A percentile compares a stretch with the other conserved stretches of the same genome.
Conservation (phyloP, 2,329 filamentous ascomycete genomes). For the Monosporascus sp. region DNA sequence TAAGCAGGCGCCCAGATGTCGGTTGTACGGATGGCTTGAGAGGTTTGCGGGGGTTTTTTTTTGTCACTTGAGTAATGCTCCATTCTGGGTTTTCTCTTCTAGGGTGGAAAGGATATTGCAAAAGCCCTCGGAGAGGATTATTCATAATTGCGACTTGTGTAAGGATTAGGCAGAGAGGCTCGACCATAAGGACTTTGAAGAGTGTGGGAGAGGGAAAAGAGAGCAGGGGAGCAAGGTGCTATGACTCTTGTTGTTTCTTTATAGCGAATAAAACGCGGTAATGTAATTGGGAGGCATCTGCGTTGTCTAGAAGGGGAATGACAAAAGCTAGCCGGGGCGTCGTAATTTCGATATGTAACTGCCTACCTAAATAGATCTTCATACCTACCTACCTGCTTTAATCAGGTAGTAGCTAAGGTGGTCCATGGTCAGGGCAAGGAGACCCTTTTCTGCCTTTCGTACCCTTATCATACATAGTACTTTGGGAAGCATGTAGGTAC, state of each 20-base stretch:
- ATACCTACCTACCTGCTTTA: not conserved
- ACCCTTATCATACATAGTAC: too few species aligned
- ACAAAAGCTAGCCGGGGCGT: not conserved
- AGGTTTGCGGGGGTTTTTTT: not conserved
- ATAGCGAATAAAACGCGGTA: not conserved
- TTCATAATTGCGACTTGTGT: not conserved
- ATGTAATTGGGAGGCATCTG: not conserved
- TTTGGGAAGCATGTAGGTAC: too few species aligned
- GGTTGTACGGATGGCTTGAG: not conserved
- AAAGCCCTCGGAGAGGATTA: not conserved
- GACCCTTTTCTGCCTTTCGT: too few species aligned
- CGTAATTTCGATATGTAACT: not conserved
- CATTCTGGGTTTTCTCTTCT: not conserved
- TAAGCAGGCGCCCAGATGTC: too few species aligned
- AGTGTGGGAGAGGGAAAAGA: too few species aligned
- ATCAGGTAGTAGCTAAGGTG: not conserved
- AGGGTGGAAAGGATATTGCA: not conserved
- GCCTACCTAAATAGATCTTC: not conserved
- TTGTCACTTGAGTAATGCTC: not conserved
- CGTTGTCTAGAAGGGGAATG: not conserved
- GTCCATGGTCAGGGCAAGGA: not conserved
- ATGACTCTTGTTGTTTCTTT: not conserved
- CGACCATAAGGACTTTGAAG: too few species aligned
- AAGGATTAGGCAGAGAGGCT: not conserved
- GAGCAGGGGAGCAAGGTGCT: not conserved